Conservation (phyloP, 495 filamentous ascomycete genomes). For the Endocarpon pusillum region DNA sequence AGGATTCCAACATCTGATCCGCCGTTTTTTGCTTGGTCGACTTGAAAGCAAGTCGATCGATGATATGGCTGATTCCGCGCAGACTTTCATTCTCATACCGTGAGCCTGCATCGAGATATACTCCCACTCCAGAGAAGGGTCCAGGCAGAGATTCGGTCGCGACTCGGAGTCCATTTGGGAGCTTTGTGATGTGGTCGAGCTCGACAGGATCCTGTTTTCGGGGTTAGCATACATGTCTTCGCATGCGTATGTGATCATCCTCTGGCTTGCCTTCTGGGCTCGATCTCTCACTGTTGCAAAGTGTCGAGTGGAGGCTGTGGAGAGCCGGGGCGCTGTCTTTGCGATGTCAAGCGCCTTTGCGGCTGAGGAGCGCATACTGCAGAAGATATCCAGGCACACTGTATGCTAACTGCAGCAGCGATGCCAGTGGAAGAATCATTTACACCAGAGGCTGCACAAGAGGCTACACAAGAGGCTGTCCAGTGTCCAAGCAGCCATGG, state of each 20-base stretch:
- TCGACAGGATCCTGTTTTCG: slow-evolving; percentile 76
- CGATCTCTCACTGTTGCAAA: background rate
- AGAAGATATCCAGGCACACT: too few species aligned
- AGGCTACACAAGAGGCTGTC: too few species aligned
- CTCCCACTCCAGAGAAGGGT: slow-evolving; percentile 85
- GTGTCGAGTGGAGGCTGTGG: background rate
- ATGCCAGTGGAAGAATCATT: too few species aligned
- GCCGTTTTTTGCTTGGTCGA: slow-evolving; percentile 56
- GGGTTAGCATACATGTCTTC: background rate
- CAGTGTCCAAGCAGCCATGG: too few species aligned
- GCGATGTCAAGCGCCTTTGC: too few species aligned
- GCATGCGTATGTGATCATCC: too few species aligned
- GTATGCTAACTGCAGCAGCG: too few species aligned
- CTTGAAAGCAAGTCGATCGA: slow-evolving; percentile 93
- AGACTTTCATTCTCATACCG: slow-evolving; percentile 78
- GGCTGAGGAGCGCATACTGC: background rate
- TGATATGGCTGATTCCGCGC: slow-evolving; percentile 85
- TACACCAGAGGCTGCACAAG: too few species aligned
- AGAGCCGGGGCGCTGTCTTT: background rate
- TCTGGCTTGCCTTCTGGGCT: background rate
- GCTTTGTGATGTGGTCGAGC: slow-evolving; percentile 72
- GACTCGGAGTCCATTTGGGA: slow-evolving; percentile 87
- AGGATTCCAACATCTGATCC: slow-evolving; percentile 71
- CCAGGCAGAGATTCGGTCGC: slow-evolving; percentile 92
- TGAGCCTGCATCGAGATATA: slow-evolving; percentile 93